Evolutionary conservation across 108 stramenopile species (phyloP).

Genomic region (Stephanodiscus triporus): DNA sequence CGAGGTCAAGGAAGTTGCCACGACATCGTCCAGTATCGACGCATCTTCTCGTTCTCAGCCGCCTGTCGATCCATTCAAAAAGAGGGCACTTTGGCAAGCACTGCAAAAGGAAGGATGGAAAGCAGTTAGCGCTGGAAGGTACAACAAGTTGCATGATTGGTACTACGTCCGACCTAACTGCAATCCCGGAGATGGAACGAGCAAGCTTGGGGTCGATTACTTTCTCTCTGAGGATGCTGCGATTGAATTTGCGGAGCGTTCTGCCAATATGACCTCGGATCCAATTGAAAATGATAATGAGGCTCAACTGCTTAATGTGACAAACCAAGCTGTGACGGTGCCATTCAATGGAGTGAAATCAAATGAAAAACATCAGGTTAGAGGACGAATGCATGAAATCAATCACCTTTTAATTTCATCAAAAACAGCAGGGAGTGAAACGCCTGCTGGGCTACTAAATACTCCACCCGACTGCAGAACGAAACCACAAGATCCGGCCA

Average conservation of each 20-base stretch:
- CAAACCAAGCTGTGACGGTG: neutral
- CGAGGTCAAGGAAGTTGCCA: neutral
- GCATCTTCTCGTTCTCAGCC: neutral
- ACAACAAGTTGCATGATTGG: constrained; percentile 44
- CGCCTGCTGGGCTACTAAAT: neutral
- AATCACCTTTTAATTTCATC: neutral
- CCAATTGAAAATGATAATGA: neutral
- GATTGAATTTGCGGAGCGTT: constrained; percentile 12
- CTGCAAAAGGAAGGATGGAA: constrained; percentile 34
- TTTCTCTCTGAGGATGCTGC: constrained; percentile 40
- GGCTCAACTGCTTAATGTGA: neutral
- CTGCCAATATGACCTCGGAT: neutral
- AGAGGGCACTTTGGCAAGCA: constrained; percentile 21
- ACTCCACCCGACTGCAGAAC: constrained; percentile 37
- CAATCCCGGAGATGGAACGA: constrained; percentile 26
- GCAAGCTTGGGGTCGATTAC: constrained; percentile 30
- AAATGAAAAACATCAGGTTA: constrained; percentile 1
- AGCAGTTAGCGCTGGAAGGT: constrained; percentile 25
- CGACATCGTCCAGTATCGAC: neutral
- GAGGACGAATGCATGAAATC: neutral
- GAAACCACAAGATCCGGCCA: constrained; percentile 42
- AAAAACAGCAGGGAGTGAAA: constrained; percentile 2
- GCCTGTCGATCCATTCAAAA: constrained; percentile 11
- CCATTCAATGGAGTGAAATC: constrained; percentile 1
- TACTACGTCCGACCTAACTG: constrained; percentile 38